These are phyloP conservation scores for Pseudonitzschia multistriata DNA, from an alignment of 108 stramenopile genomes.

Conservation along the genomic window DNA sequence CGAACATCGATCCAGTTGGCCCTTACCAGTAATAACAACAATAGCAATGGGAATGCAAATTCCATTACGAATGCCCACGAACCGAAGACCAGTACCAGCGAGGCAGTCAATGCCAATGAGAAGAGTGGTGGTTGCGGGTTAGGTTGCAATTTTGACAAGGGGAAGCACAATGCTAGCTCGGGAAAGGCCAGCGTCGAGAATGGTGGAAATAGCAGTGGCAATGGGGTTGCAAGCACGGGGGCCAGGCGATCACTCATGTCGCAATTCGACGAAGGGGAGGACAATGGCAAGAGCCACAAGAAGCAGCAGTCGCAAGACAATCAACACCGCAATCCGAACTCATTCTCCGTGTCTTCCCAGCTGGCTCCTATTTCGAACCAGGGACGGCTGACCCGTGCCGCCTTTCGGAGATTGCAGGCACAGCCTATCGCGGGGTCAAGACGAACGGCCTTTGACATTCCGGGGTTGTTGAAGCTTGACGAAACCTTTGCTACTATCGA, in stretches of 20 bases:
- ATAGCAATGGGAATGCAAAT: not conserved
- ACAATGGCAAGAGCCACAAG: not conserved
- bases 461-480: constrained; percentile 60
- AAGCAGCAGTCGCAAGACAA: not conserved
- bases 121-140: too few species aligned
- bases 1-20: constrained; percentile 64
- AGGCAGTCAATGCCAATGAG: too few species aligned
- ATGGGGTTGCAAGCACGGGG: not conserved
- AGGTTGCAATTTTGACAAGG: too few species aligned
- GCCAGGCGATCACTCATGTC: constrained; percentile 7
- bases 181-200: not conserved
- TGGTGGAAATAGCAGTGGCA: not conserved
- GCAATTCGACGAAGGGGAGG: not conserved
- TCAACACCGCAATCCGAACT: not conserved
- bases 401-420: constrained; percentile 58
- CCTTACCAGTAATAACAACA: not conserved
- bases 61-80: not conserved
- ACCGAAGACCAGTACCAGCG: too few species aligned
- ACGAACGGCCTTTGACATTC: constrained; percentile 70
- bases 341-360: not conserved
- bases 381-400: constrained; percentile 71
- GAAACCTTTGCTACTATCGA: constrained; percentile 78
- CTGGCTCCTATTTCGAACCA: not conserved
- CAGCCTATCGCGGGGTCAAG: constrained; percentile 20
- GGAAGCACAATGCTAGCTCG: not conserved